phyloP scores from a whole-genome alignment of 176 grass and related monocot species.

The Thalia dealbata region DNA sequence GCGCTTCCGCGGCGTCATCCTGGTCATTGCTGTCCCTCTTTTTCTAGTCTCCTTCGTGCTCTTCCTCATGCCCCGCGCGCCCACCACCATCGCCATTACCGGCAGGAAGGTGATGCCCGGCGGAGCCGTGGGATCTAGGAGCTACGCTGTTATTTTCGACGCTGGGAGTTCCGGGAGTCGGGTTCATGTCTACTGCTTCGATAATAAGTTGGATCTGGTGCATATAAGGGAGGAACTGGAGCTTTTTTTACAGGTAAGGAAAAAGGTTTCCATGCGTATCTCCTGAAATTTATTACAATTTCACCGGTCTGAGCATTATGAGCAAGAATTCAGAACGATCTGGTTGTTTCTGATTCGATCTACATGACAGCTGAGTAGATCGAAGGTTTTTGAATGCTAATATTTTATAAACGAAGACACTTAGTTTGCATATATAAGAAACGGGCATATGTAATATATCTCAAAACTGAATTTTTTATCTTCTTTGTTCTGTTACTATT shows the following conservation, averaged over 20 bases:
- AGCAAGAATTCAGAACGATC: background rate
- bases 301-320: background rate
- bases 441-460: background rate
- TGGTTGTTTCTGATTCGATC: background rate
- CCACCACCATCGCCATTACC: background rate
- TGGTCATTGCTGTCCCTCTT: conserved; percentile 12
- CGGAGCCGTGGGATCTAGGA: conserved; percentile 11
- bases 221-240: conserved; percentile 17
- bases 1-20: conserved; percentile 6
- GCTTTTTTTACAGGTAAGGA: conserved; percentile 16
- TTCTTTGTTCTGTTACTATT: too few relatives aligned
- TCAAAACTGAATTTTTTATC: background rate
- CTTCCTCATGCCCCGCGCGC: conserved; percentile 17
- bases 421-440: background rate
- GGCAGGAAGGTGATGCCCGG: conserved; percentile 8
- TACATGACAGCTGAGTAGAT: background rate
- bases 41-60: conserved; percentile 20
- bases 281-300: background rate
- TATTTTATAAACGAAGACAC: background rate
- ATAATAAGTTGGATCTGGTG: conserved; percentile 23
- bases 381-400: background rate
- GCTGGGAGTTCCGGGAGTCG: conserved; percentile 27
- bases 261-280: background rate
- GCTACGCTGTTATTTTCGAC: conserved; percentile 27
- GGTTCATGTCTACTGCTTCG: conserved; percentile 28